Conservation (phyloP, 208 protist species). For the Trypanosoma lewisi region DNA sequence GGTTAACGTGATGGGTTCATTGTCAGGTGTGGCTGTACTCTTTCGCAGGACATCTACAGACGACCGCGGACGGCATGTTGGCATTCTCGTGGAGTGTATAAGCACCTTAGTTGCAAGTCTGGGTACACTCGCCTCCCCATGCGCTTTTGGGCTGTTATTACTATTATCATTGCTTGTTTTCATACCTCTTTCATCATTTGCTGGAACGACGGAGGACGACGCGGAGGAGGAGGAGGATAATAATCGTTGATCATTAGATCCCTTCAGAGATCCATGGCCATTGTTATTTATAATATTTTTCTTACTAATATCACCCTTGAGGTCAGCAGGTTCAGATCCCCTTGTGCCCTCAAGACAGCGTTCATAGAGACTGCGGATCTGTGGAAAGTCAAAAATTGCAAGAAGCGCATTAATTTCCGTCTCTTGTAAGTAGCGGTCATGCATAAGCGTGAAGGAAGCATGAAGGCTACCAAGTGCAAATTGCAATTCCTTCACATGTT, state of each 20-base stretch:
- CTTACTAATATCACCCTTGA: background rate
- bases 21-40: constrained; percentile 21
- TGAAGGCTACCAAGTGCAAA: constrained; percentile 37
- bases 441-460: constrained; percentile 29
- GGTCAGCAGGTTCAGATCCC: background rate
- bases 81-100: background rate
- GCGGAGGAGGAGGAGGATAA: too few relatives aligned
- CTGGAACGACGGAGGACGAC: too few relatives aligned
- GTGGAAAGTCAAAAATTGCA: constrained; percentile 41
- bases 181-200: background rate
- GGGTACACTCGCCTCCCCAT: background rate
- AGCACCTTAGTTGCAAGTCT: background rate
- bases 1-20: constrained; percentile 38
- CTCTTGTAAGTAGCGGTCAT: constrained; percentile 36
- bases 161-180: background rate
- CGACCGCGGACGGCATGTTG: background rate
- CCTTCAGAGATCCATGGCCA: too few relatives aligned
- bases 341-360: constrained; percentile 3
- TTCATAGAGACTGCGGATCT: constrained; percentile 31
- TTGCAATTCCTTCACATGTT: constrained; percentile 29
- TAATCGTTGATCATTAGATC: too few relatives aligned
- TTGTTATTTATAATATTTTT: too few relatives aligned
- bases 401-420: constrained; percentile 31
- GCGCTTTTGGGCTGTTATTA: too few relatives aligned
- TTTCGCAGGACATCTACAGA: background rate